These are phyloP conservation scores for Acrasis kona DNA, from an alignment of 78 protist genomes.

Conservation along the genomic window DNA sequence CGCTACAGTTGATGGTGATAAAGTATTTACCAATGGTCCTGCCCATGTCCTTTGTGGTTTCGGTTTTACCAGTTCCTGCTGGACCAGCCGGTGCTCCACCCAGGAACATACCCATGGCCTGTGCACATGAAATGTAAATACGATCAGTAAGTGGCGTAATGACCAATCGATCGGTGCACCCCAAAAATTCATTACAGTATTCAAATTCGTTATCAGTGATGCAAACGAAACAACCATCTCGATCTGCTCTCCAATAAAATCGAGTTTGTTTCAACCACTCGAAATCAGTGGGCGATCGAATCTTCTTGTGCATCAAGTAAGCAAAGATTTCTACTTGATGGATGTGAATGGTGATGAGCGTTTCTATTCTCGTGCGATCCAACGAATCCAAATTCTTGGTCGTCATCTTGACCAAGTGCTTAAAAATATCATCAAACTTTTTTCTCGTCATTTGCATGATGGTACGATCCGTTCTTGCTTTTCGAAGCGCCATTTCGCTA, in stretches of 20 bases:
- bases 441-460: no score
- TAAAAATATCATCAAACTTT: no score
- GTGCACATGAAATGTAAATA: constrained; percentile 49
- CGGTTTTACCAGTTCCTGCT: no score
- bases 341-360: constrained; percentile 61
- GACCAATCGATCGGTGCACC: constrained; percentile 64
- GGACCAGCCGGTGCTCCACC: constrained; percentile 93
- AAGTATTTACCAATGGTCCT: constrained; percentile 56
- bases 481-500: constrained; percentile 45
- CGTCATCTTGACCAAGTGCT: no score
- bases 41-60: constrained; percentile 83
- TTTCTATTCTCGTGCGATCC: no score
- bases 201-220: constrained; percentile 62
- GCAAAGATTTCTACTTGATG: constrained; percentile 67
- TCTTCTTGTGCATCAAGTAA: constrained; percentile 6
- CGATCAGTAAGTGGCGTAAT: no score
- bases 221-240: constrained; percentile 9
- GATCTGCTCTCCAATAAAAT: constrained; percentile 59
- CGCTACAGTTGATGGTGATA: constrained; percentile 75
- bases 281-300: constrained; percentile 45
- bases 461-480: constrained; percentile 5
- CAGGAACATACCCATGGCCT: constrained; percentile 34
- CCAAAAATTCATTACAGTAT: constrained; percentile 74
- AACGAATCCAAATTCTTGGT: no score
- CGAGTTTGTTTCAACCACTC: constrained; percentile 76